Percentiles rank a stretch among this genome's conserved stretches.
Conservation (phyloP, 2,329 filamentous ascomycete genomes). For the Trichoderma gracile region DNA sequence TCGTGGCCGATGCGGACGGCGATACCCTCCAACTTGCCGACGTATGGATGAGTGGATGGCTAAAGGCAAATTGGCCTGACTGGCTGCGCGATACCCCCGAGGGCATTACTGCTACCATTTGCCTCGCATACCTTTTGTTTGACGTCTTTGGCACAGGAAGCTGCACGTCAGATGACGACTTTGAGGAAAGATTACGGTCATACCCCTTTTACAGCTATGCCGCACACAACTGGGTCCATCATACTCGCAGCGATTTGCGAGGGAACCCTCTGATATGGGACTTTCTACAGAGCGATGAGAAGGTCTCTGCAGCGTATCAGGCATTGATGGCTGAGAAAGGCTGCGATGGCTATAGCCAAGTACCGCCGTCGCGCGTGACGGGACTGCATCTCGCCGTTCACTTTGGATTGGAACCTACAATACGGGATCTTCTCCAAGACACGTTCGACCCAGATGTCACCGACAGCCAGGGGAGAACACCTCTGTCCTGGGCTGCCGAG, state of each 20-base stretch:
- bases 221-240: background rate
- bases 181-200: background rate
- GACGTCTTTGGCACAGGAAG: background rate
- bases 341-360: background rate
- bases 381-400: background rate
- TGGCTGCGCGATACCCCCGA: no score
- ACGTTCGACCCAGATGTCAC: no score
- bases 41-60: no score
- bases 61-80: no score
- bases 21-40: no score
- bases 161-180: background rate
- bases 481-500: no score
- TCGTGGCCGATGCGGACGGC: no score
- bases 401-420: background rate
- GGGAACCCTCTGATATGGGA: background rate
- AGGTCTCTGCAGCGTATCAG: background rate
- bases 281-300: background rate
- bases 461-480: no score
- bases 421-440: no score
- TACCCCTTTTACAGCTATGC: background rate
- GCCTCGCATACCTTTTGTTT: constrained; percentile 10
- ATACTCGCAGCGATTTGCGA: background rate
- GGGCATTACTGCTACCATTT: background rate
- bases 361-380: background rate
- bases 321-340: background rate